Conservation (phyloP, 805 yeast genomes). For the Maudiozyma saulgeensis region DNA sequence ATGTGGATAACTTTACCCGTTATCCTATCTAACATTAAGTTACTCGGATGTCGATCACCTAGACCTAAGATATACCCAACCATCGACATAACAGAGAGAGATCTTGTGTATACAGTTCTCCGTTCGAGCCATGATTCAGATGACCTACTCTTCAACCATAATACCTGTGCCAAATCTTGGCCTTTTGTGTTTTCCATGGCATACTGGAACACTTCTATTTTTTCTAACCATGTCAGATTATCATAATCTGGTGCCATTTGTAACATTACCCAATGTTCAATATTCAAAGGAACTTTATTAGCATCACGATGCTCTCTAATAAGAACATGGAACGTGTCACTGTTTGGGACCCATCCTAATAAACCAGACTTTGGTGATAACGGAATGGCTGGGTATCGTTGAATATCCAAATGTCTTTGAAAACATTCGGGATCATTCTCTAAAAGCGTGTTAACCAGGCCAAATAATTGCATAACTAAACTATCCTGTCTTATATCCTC, state of each 20-base stretch:
- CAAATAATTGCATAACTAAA: conserved; percentile 93
- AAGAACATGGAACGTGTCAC: conserved; percentile 89
- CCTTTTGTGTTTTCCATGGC: conserved; percentile 93
- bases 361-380: conserved; percentile 93
- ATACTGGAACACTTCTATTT: conserved; percentile 91
- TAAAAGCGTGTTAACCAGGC: conserved; percentile 81
- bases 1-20: conserved; percentile 94
- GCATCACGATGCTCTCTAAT: conserved; percentile 89
- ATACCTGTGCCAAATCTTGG: conserved; percentile 85
- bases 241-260: conserved; percentile 97
- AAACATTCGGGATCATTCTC: conserved; percentile 89
- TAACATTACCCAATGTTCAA: conserved; percentile 88
- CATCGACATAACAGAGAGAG: conserved; percentile 97
- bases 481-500: conserved; percentile 96
- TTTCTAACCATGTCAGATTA: conserved; percentile 73
- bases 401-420: conserved; percentile 89
- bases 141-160: conserved; percentile 91
- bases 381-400: conserved; percentile 86
- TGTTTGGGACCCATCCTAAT: conserved; percentile 92
- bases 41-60: conserved; percentile 96
- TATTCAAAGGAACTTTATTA: conserved; percentile 75
- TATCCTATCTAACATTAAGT: conserved; percentile 84
- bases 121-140: conserved; percentile 97
- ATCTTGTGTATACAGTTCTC: conserved; percentile 88
- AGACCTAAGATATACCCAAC: conserved; percentile 91